These are phyloP conservation scores for Punctularia strigosozonata DNA, from an alignment of 768 basidiomycete species.

Conservation along the genomic window DNA sequence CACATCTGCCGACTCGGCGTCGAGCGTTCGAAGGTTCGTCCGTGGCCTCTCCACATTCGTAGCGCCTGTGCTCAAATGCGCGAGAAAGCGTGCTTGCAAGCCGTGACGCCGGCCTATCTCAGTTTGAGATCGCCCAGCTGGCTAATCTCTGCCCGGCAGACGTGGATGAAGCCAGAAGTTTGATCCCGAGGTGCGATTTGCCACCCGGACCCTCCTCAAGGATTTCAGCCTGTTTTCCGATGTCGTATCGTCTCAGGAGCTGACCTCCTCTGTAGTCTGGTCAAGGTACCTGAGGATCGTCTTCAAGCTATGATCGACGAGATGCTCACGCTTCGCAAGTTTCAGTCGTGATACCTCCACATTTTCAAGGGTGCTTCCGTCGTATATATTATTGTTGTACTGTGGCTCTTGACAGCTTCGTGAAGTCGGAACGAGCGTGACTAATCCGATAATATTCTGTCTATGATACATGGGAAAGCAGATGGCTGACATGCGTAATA, in stretches of 20 bases:
- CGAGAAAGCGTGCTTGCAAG: constrained; percentile 19
- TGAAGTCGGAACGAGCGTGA: too few relatives aligned
- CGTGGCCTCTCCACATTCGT: not conserved
- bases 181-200: constrained; percentile 64
- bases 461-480: too few relatives aligned
- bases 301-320: constrained; percentile 76
- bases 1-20: constrained; percentile 72
- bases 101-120: constrained; percentile 68
- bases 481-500: too few relatives aligned
- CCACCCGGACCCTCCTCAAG: not conserved
- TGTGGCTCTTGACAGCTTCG: too few relatives aligned
- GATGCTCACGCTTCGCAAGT: constrained; percentile 84
- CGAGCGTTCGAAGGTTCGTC: constrained; percentile 80
- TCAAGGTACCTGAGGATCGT: constrained; percentile 80
- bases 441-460: too few relatives aligned
- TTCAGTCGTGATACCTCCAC: constrained; percentile 72
- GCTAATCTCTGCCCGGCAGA: constrained; percentile 83
- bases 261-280: constrained; percentile 38
- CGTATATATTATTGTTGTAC: too few relatives aligned
- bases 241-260: not conserved
- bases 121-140: constrained; percentile 89
- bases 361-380: too few relatives aligned
- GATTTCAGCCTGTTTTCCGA: not conserved
- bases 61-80: not conserved
- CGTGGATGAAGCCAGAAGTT: constrained; percentile 85